These are phyloP conservation scores for Gentiana dahurica DNA, from an alignment of 257 asterid species.

Conservation along the genomic window DNA sequence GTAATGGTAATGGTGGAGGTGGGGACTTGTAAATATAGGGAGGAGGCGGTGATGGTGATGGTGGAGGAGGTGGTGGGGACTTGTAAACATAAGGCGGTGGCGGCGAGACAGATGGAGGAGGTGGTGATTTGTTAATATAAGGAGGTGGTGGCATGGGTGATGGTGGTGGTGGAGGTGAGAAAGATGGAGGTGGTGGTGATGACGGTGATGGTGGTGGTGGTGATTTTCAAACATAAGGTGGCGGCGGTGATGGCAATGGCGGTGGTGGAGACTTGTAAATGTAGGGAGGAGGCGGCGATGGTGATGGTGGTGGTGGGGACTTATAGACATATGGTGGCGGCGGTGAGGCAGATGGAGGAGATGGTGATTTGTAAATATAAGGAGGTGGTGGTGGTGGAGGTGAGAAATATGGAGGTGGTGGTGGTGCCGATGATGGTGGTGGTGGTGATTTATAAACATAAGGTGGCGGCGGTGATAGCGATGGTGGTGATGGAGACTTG, in stretches of 20 bases:
- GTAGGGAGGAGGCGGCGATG: conserved; percentile 4
- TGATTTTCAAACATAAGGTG: too few relatives aligned
- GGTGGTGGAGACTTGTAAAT: conserved; percentile 4
- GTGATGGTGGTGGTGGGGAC: not conserved
- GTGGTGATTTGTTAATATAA: too few relatives aligned
- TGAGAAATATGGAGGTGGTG: conserved; percentile 3
- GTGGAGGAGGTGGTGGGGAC: too few relatives aligned
- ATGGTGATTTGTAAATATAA: not conserved
- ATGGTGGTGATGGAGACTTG: conserved; percentile 6
- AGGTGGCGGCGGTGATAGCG: not conserved
- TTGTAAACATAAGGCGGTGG: too few relatives aligned
- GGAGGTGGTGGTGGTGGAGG: conserved; percentile 1
- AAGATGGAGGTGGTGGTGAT: not conserved
- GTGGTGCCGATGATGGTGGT: not conserved
- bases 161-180: too few relatives aligned
- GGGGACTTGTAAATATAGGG: not conserved
- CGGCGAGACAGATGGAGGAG: not conserved
- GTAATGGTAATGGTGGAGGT: conserved; percentile 1
- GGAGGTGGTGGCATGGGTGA: too few relatives aligned
- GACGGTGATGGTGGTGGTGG: conserved; percentile 5
- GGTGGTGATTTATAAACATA: not conserved
- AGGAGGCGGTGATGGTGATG: too few relatives aligned
- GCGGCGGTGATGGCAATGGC: not conserved
- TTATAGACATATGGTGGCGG: not conserved
- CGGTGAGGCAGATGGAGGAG: not conserved